These are phyloP conservation scores for Solanum aculeatissimum DNA, from an alignment of 305 asterid genomes.

Conservation along the genomic window DNA sequence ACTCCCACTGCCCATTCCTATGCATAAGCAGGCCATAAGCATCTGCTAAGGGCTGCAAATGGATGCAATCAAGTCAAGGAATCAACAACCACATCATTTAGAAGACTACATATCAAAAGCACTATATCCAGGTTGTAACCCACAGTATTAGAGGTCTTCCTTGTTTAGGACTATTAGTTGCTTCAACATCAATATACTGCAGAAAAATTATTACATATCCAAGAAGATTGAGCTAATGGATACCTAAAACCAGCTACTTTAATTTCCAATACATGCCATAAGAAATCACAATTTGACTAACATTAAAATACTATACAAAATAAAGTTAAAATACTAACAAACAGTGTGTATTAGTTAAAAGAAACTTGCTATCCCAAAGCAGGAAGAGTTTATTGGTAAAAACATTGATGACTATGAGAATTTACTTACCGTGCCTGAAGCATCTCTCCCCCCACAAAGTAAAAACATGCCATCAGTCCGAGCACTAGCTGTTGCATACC, in stretches of 20 bases:
- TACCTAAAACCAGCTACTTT: background rate
- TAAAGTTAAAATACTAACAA: background rate
- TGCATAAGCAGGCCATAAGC: conserved; percentile 99
- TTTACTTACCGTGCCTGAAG: conserved; percentile 76
- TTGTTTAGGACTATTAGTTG: background rate
- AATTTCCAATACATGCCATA: background rate
- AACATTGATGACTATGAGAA: conserved; percentile 1
- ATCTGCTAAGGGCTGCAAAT: conserved; percentile 85
- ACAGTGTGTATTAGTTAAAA: background rate
- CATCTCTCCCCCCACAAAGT: conserved; percentile 98
- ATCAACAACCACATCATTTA: background rate
- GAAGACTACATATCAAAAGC: background rate
- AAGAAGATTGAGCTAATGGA: background rate
- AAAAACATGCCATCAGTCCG: conserved; percentile 99
- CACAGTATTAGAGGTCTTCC: background rate
- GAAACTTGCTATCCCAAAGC: background rate
- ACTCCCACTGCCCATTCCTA: conserved; percentile 97
- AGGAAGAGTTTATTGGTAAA: background rate
- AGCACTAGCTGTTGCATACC: conserved; percentile 99
- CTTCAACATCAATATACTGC: background rate
- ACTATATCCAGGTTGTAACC: background rate
- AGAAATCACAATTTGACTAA: background rate
- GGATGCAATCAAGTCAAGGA: conserved; percentile 3
- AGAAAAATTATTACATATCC: background rate
- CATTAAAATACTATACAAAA: background rate